These are phyloP conservation scores for Dictyostelium brefeldianum DNA, from an alignment of 78 protist genomes.

Conservation along the genomic window DNA sequence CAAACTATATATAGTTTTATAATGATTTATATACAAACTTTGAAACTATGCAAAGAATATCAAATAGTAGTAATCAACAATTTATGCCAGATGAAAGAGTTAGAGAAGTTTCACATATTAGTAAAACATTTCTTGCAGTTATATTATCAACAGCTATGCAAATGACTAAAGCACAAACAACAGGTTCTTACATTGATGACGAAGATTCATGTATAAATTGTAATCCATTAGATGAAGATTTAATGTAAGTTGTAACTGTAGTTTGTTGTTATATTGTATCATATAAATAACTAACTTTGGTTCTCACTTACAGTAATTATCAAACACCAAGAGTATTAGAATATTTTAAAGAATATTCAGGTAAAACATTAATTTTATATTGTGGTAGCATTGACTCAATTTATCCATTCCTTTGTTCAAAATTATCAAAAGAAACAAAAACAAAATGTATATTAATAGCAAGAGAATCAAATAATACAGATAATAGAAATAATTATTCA, in stretches of 20 bases:
- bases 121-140: conserved; percentile 53
- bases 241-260: conserved; percentile 5
- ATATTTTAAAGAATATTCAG: conserved; percentile 2
- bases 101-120: conserved; percentile 32
- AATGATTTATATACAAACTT: conserved; percentile 68
- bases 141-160: conserved; percentile 28
- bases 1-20: conserved; percentile 20
- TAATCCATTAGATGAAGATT: conserved; percentile 49
- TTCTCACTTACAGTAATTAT: neutral
- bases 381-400: conserved; percentile 50
- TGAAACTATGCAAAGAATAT: conserved; percentile 18
- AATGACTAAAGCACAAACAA: conserved; percentile 10
- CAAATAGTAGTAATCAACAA: neutral
- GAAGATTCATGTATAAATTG: conserved; percentile 18
- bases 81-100: conserved; percentile 55
- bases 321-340: conserved; percentile 42
- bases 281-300: neutral
- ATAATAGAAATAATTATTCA: too few species aligned
- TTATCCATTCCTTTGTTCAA: conserved; percentile 46
- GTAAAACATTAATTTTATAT: conserved; percentile 14
- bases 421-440: conserved; percentile 26
- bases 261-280: neutral
- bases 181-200: conserved; percentile 41
- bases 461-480: neutral
- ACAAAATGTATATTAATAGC: conserved; percentile 29